These are phyloP conservation scores for Lindgomyces ingoldianus DNA, from an alignment of 495 filamentous ascomycete genomes.

Conservation along the genomic window DNA sequence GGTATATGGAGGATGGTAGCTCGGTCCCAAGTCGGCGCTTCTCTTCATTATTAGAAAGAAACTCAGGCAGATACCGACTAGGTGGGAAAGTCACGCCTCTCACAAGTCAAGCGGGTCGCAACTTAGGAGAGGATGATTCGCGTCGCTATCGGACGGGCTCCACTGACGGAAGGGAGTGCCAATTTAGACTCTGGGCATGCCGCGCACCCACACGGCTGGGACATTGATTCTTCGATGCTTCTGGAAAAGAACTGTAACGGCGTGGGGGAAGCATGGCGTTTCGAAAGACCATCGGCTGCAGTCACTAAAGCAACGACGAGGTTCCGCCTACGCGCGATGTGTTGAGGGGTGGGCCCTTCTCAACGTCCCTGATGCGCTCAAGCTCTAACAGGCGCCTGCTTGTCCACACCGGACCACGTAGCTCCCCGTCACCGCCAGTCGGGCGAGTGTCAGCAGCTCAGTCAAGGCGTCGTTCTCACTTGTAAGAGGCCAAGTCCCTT, in stretches of 20 bases:
- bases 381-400: background rate
- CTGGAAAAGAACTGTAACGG: background rate
- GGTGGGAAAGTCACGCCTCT: background rate
- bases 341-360: background rate
- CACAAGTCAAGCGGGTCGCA: background rate
- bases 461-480: background rate
- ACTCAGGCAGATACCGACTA: background rate
- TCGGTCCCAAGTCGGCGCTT: background rate
- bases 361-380: background rate
- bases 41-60: background rate
- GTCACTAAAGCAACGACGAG: background rate
- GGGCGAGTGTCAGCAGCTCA: background rate
- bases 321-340: background rate
- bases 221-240: background rate
- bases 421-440: background rate
- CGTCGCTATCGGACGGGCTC: background rate
- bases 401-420: background rate
- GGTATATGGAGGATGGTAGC: background rate
- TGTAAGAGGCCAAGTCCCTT: background rate
- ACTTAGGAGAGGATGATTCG: background rate
- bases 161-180: background rate
- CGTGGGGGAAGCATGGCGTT: background rate
- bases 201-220: background rate
- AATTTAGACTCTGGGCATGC: background rate
- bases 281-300: background rate